These are phyloP conservation scores for Pueraria montana DNA, from an alignment of 306 rosid genomes.

Conservation along the genomic window DNA sequence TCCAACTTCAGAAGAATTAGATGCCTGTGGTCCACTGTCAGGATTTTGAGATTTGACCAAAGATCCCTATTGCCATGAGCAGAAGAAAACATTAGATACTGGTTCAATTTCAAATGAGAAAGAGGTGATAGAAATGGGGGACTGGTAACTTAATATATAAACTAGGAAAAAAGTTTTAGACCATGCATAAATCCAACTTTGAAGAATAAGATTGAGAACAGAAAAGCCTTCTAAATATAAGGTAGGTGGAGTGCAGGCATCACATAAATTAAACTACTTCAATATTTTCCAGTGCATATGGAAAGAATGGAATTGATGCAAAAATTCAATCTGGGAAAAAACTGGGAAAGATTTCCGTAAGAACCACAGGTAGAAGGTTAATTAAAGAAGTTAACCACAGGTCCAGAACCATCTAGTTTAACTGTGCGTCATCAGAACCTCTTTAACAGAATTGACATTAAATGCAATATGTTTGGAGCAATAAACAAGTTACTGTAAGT, in stretches of 20 bases:
- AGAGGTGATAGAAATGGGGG: not conserved
- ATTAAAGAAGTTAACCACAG: not conserved
- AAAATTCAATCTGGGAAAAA: not conserved
- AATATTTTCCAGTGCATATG: slow-evolving; percentile 4
- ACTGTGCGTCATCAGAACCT: not conserved
- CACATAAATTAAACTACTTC: not conserved
- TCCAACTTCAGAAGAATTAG: slow-evolving; percentile 62
- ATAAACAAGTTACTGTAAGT: not conserved
- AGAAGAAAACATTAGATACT: slow-evolving; percentile 43
- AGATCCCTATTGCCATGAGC: slow-evolving; percentile 63
- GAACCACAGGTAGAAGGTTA: not conserved
- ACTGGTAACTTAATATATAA: not conserved
- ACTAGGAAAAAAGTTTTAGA: slow-evolving; percentile 24
- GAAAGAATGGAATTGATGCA: not conserved
- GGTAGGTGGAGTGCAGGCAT: not conserved
- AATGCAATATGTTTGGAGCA: not conserved
- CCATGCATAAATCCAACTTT: not conserved
- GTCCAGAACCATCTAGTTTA: not conserved
- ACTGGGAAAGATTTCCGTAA: not conserved
- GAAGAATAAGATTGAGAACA: slow-evolving; percentile 17
- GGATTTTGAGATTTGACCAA: slow-evolving; percentile 62
- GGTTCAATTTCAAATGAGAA: slow-evolving; percentile 8
- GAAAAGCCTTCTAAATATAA: slow-evolving; percentile 1
- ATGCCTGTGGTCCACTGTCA: slow-evolving; percentile 66
- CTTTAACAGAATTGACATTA: slow-evolving; percentile 1